Evolutionary conservation across 305 asterid genomes (phyloP).

Genomic region (Nicotiana rustica): DNA sequence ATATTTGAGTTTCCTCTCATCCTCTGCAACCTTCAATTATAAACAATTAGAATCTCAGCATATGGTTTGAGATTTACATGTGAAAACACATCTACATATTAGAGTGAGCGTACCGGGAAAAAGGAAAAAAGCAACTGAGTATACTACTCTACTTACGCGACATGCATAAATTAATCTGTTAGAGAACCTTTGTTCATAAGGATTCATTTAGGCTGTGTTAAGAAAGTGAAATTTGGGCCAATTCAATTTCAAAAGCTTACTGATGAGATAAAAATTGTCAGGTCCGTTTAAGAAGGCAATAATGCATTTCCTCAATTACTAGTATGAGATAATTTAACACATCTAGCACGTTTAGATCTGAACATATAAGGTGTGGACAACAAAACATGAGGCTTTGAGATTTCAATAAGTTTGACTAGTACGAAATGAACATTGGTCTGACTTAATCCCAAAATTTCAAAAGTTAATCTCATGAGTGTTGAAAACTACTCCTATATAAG

Average conservation of each 20-base stretch:
- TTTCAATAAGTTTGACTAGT: too few species aligned
- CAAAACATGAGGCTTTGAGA: too few species aligned
- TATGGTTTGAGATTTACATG: background rate
- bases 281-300: background rate
- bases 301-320: background rate
- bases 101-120: background rate
- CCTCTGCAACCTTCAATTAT: constrained; percentile 45
- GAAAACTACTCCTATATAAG: too few species aligned
- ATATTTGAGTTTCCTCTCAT: constrained; percentile 59
- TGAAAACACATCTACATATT: background rate
- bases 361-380: background rate
- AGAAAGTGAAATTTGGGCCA: background rate
- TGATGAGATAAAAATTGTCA: background rate
- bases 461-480: too few species aligned
- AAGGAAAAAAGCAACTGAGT: background rate
- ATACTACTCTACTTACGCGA: background rate
- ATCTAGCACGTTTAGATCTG: background rate
- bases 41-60: background rate
- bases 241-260: background rate
- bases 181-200: background rate
- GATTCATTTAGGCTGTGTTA: background rate
- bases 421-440: too few species aligned
- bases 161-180: background rate
- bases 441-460: too few species aligned
- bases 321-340: constrained; percentile 1